Conservation (phyloP, 208 protist genomes). For the Acanthamoeba sp. region DNA sequence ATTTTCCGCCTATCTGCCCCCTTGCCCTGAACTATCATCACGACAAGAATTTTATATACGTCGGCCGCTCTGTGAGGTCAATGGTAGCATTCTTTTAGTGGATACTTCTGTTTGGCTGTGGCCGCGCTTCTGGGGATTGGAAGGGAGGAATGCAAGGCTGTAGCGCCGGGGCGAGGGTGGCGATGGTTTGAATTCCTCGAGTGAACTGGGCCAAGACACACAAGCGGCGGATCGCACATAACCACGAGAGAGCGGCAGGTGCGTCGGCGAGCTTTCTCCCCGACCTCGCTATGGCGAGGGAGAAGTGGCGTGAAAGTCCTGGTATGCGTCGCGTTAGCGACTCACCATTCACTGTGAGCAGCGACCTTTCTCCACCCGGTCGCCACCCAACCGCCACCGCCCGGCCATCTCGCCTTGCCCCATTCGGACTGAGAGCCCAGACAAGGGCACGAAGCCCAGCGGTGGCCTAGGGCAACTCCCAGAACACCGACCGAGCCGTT, state of each 20-base stretch:
- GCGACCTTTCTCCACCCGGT: neutral
- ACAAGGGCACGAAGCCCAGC: neutral
- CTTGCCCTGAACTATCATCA: neutral
- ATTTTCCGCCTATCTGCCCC: neutral
- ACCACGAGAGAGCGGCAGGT: neutral
- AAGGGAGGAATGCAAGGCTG: too few relatives aligned
- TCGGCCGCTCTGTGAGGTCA: too few relatives aligned
- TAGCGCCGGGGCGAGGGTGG: too few relatives aligned
- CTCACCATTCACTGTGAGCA: too few relatives aligned
- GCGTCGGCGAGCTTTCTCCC: neutral
- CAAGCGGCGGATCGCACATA: too few relatives aligned
- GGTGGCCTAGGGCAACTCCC: neutral
- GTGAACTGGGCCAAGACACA: too few relatives aligned
- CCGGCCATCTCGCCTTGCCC: neutral
- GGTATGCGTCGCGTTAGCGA: constrained; percentile 8
- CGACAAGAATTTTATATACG: neutral
- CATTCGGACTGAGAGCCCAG: neutral
- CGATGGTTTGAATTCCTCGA: too few relatives aligned
- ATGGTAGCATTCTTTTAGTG: too few relatives aligned
- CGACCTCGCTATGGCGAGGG: neutral
- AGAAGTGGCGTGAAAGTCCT: constrained; percentile 15
- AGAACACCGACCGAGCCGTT: too few relatives aligned
- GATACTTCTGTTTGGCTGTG: too few relatives aligned
- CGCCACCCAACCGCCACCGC: neutral
- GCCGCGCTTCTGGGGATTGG: too few relatives aligned